Evolutionary conservation across 1,284 basidiomycete species (phyloP).

Genomic region (Inonotus obliquus): DNA sequence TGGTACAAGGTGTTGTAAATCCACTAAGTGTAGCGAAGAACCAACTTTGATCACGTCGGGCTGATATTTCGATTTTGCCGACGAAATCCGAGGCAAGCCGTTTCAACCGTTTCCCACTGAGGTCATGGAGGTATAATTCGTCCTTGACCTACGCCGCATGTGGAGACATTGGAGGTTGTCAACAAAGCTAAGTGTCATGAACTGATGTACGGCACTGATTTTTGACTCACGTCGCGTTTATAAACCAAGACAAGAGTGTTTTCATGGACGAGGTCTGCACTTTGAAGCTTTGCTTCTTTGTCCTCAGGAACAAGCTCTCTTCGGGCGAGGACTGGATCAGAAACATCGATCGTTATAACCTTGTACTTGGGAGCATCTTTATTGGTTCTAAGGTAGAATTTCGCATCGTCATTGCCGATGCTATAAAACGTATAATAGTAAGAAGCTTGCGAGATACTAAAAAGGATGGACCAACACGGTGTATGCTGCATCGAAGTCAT

Average conservation of each 20-base stretch:
- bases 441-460: not conserved
- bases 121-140: constrained; percentile 72
- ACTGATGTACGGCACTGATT: constrained; percentile 7
- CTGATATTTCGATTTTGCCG: constrained; percentile 56
- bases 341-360: constrained; percentile 62
- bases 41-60: constrained; percentile 54
- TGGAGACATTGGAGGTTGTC: not conserved
- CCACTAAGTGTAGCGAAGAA: constrained; percentile 67
- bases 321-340: constrained; percentile 43
- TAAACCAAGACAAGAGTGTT: constrained; percentile 65
- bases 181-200: not conserved
- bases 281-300: constrained; percentile 54
- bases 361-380: constrained; percentile 62
- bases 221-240: constrained; percentile 60
- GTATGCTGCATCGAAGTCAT: constrained; percentile 62
- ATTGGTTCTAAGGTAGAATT: constrained; percentile 66
- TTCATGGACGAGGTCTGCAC: constrained; percentile 47
- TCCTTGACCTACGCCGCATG: constrained; percentile 59
- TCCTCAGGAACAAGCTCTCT: constrained; percentile 72
- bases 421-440: constrained; percentile 31
- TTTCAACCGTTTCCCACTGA: constrained; percentile 51
- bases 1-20: constrained; percentile 72
- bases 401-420: constrained; percentile 61
- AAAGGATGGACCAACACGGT: constrained; percentile 42
- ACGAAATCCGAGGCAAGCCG: constrained; percentile 68